Evolutionary conservation across 1,139 yeast genomes (phyloP).

Genomic region (Dujonia santamariae): DNA sequence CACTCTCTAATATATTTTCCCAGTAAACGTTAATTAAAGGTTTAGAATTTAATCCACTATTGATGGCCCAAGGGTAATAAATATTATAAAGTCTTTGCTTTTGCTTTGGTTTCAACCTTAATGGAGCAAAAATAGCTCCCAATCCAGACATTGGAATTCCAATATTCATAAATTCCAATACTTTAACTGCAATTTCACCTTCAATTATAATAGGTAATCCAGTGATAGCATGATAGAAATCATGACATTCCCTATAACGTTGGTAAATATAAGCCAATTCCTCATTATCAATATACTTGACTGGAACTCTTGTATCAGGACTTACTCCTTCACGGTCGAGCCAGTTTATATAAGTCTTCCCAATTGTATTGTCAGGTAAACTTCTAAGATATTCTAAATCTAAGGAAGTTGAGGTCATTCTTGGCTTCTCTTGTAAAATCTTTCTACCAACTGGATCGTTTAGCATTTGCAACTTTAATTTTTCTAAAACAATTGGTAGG

Average conservation of each 20-base stretch:
- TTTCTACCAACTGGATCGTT: constrained; percentile 72
- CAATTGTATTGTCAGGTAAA: constrained; percentile 73
- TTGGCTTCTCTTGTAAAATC: constrained; percentile 74
- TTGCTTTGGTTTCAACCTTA: constrained; percentile 56
- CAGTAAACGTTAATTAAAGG: constrained; percentile 88
- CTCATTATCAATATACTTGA: constrained; percentile 81
- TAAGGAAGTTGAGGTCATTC: constrained; percentile 73
- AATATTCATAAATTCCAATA: constrained; percentile 87
- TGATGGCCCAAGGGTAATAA: constrained; percentile 88
- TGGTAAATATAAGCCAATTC: constrained; percentile 90
- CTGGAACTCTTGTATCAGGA: constrained; percentile 91
- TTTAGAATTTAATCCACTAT: constrained; percentile 68
- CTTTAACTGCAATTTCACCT: constrained; percentile 92
- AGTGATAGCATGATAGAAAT: constrained; percentile 89
- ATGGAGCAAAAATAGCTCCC: constrained; percentile 86
- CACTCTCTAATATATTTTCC: constrained; percentile 78
- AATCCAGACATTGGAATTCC: constrained; percentile 96
- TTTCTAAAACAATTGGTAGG: constrained; percentile 58
- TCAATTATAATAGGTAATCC: constrained; percentile 90
- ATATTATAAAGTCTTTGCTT: constrained; percentile 53
- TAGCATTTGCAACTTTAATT: constrained; percentile 71
- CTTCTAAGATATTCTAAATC: constrained; percentile 58
- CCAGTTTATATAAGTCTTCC: constrained; percentile 78
- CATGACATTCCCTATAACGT: constrained; percentile 94
- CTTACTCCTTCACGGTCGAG: constrained; percentile 83